Conservation (phyloP, 179 eudicot species). For the Spergularia azorica region DNA sequence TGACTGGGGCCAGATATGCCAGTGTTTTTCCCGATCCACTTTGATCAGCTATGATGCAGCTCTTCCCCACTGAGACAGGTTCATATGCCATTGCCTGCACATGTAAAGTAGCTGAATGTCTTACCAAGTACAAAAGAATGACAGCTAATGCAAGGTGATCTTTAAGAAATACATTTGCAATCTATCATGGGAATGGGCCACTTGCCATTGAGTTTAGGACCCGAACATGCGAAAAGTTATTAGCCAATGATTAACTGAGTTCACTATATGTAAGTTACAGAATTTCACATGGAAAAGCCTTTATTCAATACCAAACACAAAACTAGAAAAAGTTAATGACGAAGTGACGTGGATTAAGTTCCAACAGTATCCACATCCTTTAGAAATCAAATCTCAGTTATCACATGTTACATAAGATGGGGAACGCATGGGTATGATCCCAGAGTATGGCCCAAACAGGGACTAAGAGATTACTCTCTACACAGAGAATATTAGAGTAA, state of each 20-base stretch:
- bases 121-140: background rate
- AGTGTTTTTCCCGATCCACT: constrained; percentile 99
- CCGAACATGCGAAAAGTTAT: background rate
- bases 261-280: background rate
- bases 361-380: background rate
- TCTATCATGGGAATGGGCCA: background rate
- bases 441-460: background rate
- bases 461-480: background rate
- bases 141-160: background rate
- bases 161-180: background rate
- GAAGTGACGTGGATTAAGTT: no score
- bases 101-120: constrained; percentile 13
- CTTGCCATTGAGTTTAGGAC: background rate
- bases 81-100: constrained; percentile 86
- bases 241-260: background rate
- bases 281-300: constrained; percentile 3
- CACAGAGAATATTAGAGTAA: background rate
- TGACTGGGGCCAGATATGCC: constrained; percentile 86
- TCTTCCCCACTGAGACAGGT: constrained; percentile 59
- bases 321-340: background rate
- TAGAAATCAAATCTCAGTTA: background rate
- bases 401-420: background rate
- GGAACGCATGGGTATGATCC: background rate
- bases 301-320: background rate
- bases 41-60: constrained; percentile 95